Evolutionary conservation across 2,329 filamentous ascomycete genomes (phyloP), one percentile per base, ranked within the genome.

Genomic region (Cordyceps fumosorosea): DNA sequence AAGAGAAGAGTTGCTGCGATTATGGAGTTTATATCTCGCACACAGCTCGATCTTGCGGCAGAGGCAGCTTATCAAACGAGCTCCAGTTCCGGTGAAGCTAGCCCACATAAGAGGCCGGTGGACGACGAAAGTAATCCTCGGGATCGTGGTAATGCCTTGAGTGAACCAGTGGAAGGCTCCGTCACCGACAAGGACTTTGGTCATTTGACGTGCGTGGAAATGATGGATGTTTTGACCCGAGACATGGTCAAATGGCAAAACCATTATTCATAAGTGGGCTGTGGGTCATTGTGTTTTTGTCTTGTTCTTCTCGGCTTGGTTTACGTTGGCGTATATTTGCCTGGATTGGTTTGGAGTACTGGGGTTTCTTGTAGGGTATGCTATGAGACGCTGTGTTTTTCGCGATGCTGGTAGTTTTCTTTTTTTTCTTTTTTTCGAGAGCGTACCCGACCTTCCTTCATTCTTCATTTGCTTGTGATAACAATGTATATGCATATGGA

Each of bases 201-300:
- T 67, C 84, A 89, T 10, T 78, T 96, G 66, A 89, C 80, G 62
- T 92, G 89, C 67, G 80, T 90, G 66, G 90, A 96, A 75, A 96
- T 96, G 90, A 96, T 96, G 90, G 91, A 96, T 72, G 82, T 86
- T 67, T 75, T 96, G 72, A 93, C 89, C 64, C 83, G 89, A 65
- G 87, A 92, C 72, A 81, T 96, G 69, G 84, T 93, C 67, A 89
- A 89, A 69, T 96, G 91, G 91, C 91, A 96, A 76, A 88, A 89
- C 66, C 84, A 90, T 69, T 92, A 83, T 67, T 72, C 77, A 60
- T 76, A 22, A 67, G 71, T 34, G 16, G 8, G 24, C 29, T 5
- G 16, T 48, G 45, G 44, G 24, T 45, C 8, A 3, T 32, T 51
- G 26, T 5, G 4, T 5, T n/a, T 52, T 29, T 18, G 14, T 12